phyloP scores from a whole-genome alignment of 768 basidiomycete genomes.

The Paxillus rubicundulus region DNA sequence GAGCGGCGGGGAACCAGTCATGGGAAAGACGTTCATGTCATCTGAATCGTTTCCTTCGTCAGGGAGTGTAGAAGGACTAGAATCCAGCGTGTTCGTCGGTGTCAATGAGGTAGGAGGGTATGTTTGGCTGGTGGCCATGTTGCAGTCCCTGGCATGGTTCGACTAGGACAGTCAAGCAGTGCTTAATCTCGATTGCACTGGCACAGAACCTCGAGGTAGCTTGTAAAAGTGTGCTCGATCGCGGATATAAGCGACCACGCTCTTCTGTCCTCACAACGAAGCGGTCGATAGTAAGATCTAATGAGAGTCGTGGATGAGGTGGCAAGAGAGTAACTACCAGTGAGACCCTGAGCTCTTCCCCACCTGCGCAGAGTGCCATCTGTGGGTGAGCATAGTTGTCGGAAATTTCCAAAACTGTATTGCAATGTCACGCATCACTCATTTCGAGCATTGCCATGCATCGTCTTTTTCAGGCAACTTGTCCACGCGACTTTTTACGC shows the following conservation, averaged over 20 bases:
- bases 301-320: neutral
- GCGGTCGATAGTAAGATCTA: neutral
- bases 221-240: neutral
- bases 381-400: too few species aligned
- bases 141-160: constrained; percentile 12
- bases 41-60: neutral
- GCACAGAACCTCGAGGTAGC: constrained; percentile 15
- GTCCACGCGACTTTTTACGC: too few species aligned
- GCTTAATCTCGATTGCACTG: constrained; percentile 1
- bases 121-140: constrained; percentile 17
- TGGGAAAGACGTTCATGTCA: constrained; percentile 22
- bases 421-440: too few species aligned
- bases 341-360: neutral
- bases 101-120: neutral
- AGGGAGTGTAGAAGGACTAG: constrained; percentile 1
- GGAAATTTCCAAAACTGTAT: too few species aligned
- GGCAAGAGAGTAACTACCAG: neutral
- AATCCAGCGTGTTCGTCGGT: constrained; percentile 6
- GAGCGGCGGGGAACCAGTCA: constrained; percentile 47
- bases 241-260: constrained; percentile 13
- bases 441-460: too few species aligned
- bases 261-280: neutral
- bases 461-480: too few species aligned
- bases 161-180: neutral
- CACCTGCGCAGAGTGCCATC: too few species aligned